Evolutionary conservation across 2,329 filamentous ascomycete genomes (phyloP), one percentile per base, ranked within the genome.

Genomic region (Aspergillus pseudoviridinutans): DNA sequence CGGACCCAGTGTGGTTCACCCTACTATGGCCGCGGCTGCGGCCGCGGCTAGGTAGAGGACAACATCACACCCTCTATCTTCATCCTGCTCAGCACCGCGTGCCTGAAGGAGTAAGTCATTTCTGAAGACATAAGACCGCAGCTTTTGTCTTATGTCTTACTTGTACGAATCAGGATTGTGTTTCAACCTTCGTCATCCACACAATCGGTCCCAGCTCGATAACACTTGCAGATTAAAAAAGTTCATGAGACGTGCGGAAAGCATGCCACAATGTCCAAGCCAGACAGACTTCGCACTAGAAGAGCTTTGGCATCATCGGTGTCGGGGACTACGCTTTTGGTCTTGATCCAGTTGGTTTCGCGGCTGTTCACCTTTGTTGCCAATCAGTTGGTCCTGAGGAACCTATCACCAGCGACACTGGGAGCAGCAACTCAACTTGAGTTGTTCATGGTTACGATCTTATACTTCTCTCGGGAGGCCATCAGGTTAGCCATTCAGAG

Each of bases 401-500:
- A 90, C 71, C 79, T 97, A 49, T 96, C 92, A 1, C 92, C 94
- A 0, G 84, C 88, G 58, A 82, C 95, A 0, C 83, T 99, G 1
- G 94, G 93, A 5, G 81, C 96, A 4, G 89, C 92, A 1, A 88
- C 92, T 0, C 94, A 97, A 73, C 83, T 99, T 3, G 94, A 99
- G 68, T 86, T 97, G 0, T 97, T 92, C 73, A 92, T 93, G 58
- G 88, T 96, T 49, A 91, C 92, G 0, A 87, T 95, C n/a, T 82
- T 99, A 0, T 97, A 96, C 74, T 97, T 99, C 69, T 89, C 94
- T 0, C 84, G 94, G 42, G 94, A 99, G 76, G 93, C 89, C 67
- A 78, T 97, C 51, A 88, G 94, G 17, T 88, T 96, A n/a, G 92
- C 93, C 27, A 85, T 96, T 38, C 93, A 97, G 75, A 84, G 94